Evolutionary conservation across 2,329 filamentous ascomycete species (phyloP).

Genomic region (Whalleya microplaca): DNA sequence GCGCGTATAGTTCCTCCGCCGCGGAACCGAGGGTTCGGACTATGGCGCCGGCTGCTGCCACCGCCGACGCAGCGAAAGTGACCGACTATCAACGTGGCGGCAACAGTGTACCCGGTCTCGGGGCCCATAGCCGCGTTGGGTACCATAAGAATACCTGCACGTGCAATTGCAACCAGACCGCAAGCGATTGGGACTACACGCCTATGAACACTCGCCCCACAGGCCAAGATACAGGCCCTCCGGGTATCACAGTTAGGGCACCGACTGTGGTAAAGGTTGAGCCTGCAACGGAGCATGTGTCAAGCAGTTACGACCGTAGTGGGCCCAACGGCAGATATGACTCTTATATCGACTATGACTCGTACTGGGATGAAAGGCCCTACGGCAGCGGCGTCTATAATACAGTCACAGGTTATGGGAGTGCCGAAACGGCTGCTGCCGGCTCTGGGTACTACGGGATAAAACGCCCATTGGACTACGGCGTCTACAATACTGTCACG

Average conservation of each 20-base stretch:
- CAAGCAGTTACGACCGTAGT: constrained; percentile 7
- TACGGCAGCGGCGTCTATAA: constrained; percentile 34
- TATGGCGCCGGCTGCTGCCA: not conserved
- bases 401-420: constrained; percentile 27
- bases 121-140: constrained; percentile 24
- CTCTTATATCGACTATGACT: constrained; percentile 22
- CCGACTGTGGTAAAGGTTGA: no score
- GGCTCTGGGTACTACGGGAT: not conserved
- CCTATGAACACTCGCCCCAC: not conserved
- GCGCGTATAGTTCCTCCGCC: constrained; percentile 4
- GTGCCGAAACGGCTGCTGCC: constrained; percentile 13
- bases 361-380: constrained; percentile 36
- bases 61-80: not conserved
- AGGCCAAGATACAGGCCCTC: not conserved
- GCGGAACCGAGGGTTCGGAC: not conserved
- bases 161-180: constrained; percentile 1
- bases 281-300: not conserved
- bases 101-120: constrained; percentile 23
- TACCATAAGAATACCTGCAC: constrained; percentile 1
- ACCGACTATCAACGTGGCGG: not conserved
- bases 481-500: constrained; percentile 26
- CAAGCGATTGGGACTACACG: constrained; percentile 2
- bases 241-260: not conserved
- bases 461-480: not conserved
- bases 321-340: constrained; percentile 18